phyloP scores from a whole-genome alignment of 768 basidiomycete species.

The Auriscalpium orientale region DNA sequence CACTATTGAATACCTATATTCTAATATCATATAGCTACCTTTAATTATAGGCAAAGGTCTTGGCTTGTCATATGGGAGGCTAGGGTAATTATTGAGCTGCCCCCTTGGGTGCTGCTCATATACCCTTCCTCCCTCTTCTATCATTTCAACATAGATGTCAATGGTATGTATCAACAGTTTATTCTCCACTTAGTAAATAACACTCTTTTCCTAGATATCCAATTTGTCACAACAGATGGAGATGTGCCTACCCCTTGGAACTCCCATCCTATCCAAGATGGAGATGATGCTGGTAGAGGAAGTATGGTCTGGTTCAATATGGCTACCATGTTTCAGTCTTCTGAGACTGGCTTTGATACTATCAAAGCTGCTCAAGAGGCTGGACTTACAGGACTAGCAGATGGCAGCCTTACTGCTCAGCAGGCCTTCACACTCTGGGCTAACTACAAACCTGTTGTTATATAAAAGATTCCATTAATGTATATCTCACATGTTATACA shows the following conservation, averaged over 20 bases:
- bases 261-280: not conserved
- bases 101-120: constrained; percentile 1
- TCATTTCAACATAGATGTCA: not conserved
- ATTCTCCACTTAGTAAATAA: not conserved
- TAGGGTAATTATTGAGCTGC: not conserved
- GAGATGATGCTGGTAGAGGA: not conserved
- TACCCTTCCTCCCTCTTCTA: not conserved
- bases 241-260: not conserved
- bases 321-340: not conserved
- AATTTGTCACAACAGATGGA: not conserved
- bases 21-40: not conserved
- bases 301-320: constrained; percentile 1
- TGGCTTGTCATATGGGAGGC: constrained; percentile 1
- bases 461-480: not conserved
- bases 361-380: not conserved
- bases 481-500: not conserved
- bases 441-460: not conserved
- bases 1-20: not conserved
- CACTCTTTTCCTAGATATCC: not conserved
- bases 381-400: not conserved
- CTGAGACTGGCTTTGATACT: not conserved
- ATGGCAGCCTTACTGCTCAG: not conserved
- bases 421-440: not conserved
- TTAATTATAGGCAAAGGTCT: not conserved
- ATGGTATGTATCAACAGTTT: not conserved